Evolutionary conservation across 2,329 filamentous ascomycete species (phyloP).

Genomic region (Pseudomassariella vexata): DNA sequence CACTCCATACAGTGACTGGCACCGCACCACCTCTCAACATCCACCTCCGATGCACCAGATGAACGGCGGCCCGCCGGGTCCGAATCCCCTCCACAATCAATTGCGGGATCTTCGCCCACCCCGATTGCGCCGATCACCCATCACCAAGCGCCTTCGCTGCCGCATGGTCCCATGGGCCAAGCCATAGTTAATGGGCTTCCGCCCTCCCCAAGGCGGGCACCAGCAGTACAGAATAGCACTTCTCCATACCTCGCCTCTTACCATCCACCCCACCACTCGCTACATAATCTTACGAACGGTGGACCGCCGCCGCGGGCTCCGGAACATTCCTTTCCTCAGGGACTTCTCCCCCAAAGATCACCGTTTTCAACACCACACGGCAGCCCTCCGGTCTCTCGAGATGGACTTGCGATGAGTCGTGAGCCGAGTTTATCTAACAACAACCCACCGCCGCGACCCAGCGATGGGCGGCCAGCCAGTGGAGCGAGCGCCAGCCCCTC

Average conservation of each 20-base stretch:
- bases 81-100: slow-evolving; percentile 21
- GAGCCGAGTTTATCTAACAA: slow-evolving; percentile 22
- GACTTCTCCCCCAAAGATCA: slow-evolving; percentile 33
- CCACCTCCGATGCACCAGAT: slow-evolving; percentile 41
- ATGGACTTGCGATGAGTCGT: slow-evolving; percentile 26
- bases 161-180: slow-evolving; percentile 33
- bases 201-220: slow-evolving; percentile 39
- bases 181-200: slow-evolving; percentile 40
- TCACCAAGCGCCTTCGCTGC: slow-evolving; percentile 36
- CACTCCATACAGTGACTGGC: slow-evolving; percentile 41
- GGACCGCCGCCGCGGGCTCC: slow-evolving; percentile 35
- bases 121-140: slow-evolving; percentile 35
- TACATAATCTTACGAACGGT: slow-evolving; percentile 30
- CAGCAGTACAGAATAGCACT: slow-evolving; percentile 29
- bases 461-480: slow-evolving; percentile 34
- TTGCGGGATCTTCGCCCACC: slow-evolving; percentile 45
- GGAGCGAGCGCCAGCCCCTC: slow-evolving; percentile 77
- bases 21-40: slow-evolving; percentile 43
- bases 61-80: slow-evolving; percentile 38
- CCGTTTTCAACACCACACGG: slow-evolving; percentile 36
- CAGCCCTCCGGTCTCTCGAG: slow-evolving; percentile 39
- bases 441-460: slow-evolving; percentile 24
- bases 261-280: slow-evolving; percentile 21
- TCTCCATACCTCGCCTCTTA: slow-evolving; percentile 33
- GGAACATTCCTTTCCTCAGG: slow-evolving; percentile 41